Base-by-base conservation (phyloP, 495 filamentous ascomycete species). In the Penicillium canescens region DNA sequence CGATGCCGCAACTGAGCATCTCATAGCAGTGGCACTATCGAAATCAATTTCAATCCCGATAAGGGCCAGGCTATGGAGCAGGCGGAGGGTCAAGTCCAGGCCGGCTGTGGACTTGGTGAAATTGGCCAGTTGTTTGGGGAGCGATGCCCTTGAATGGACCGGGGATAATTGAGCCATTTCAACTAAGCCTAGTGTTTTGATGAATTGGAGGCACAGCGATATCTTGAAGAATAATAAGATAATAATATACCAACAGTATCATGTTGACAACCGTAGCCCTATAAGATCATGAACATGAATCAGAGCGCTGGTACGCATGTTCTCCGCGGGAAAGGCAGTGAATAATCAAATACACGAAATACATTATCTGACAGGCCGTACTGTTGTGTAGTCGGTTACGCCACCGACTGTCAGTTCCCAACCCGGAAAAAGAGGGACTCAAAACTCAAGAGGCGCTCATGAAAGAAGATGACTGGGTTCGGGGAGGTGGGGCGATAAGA, bases 61-160 rank as follows among this genome's bases (percentile, higher is more conserved):
- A 38, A 49, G 56, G 6, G 26, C 38, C 31, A 59, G 34, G 18
- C 41, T 43, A 44, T 59, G 56, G 50, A 54, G 2, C 13, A 59
- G 24, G 8, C 56, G 56, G 13, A 59, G 50, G 28, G 44, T 53
- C 50, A 59, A 54, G 34, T 59, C 56, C n/a, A 59, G 45, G 13
- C 56, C 56, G 10, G 56, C 50, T 2, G 56, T 54, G 21, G 50
- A 54, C 33, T 50, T 59, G 39, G 56, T 59, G 56, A 59, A 54
- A 28, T 59, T 54, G 44, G 50, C 50, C 36, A 59, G 39, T 59
- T 54, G 44, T 34, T 49, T 54, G 37, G 44, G 12, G 39, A 59
- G 50, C n/a, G 56, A 50, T n/a, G 37, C 23, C 38, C 31, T 37
- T 39, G 36, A 21, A 41, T 12, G 36, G 33, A 1, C 18, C 1